Evolutionary conservation across 2,329 filamentous ascomycete genomes (phyloP).

Genomic region (Didymella glomerata): DNA sequence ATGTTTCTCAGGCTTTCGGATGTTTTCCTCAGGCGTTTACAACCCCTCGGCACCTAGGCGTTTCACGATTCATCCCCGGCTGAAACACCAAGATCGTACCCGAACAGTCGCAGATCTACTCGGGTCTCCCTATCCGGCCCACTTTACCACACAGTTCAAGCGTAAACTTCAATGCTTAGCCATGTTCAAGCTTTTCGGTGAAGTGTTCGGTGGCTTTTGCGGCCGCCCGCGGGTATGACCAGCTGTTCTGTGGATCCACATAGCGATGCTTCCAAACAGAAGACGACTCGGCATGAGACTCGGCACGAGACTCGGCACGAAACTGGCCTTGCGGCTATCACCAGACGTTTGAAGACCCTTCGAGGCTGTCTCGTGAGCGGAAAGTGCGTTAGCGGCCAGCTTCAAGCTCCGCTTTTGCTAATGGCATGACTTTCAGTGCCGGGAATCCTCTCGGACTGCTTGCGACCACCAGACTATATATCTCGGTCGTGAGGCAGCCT

Average conservation of each 20-base stretch:
- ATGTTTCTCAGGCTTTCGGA: constrained; percentile 1
- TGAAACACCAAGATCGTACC: constrained; percentile 25
- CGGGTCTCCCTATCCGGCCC: constrained; percentile 14
- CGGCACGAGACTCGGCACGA: constrained; percentile 19
- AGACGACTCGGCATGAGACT: constrained; percentile 21
- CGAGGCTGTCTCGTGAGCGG: constrained; percentile 11
- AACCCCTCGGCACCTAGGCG: constrained; percentile 7
- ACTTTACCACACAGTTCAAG: constrained; percentile 15
- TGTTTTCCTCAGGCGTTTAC: constrained; percentile 21
- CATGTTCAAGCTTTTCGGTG: constrained; percentile 5
- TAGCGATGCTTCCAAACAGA: constrained; percentile 16
- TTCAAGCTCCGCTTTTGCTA: constrained; percentile 18
- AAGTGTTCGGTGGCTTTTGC: background rate
- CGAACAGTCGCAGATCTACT: constrained; percentile 18
- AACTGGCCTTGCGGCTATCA: background rate
- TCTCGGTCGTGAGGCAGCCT: constrained; percentile 3
- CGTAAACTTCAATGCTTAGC: constrained; percentile 17
- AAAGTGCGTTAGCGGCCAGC: constrained; percentile 21
- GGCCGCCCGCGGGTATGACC: constrained; percentile 4
- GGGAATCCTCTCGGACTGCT: background rate
- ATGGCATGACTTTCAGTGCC: constrained; percentile 1
- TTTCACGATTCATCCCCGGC: constrained; percentile 17
- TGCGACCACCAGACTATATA: constrained; percentile 19
- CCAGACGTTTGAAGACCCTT: constrained; percentile 9
- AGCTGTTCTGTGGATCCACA: background rate